Evolutionary conservation across 257 asterid species (phyloP).

Genomic region (Solanum dulcamara): DNA sequence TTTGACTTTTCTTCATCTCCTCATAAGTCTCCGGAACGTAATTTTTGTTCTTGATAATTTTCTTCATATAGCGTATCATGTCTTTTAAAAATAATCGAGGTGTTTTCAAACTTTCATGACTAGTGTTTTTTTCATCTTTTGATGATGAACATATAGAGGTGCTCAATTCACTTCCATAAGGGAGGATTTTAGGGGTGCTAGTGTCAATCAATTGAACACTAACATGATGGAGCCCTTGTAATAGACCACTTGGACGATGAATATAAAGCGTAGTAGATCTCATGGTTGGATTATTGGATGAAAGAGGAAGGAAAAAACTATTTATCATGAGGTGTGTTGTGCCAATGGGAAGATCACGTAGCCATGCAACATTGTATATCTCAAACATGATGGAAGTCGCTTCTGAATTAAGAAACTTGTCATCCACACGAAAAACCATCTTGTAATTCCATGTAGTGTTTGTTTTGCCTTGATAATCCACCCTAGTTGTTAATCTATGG

Average conservation of each 20-base stretch:
- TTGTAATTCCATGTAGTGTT: constrained; percentile 77
- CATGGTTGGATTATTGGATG: constrained; percentile 12
- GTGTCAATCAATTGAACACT: constrained; percentile 38
- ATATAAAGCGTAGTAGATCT: constrained; percentile 35
- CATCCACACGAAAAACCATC: constrained; percentile 47
- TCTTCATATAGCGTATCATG: background rate
- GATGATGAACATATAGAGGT: background rate
- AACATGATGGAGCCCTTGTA: constrained; percentile 51
- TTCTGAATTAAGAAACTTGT: constrained; percentile 31
- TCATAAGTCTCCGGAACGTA: background rate
- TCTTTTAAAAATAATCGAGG: background rate
- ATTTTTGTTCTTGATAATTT: background rate
- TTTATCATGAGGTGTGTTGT: constrained; percentile 40
- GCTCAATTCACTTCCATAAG: constrained; percentile 14
- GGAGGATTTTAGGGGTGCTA: background rate
- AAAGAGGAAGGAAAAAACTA: constrained; percentile 36
- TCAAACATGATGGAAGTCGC: constrained; percentile 37
- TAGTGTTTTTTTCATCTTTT: background rate
- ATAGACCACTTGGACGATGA: constrained; percentile 59
- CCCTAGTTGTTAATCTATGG: constrained; percentile 55
- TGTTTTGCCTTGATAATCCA: constrained; percentile 67
- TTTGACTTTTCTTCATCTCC: background rate
- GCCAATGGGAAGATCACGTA: constrained; percentile 81
- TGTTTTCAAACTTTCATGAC: background rate
- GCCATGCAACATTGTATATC: constrained; percentile 75